phyloP scores from a whole-genome alignment of 768 basidiomycete genomes.

The Pulveroboletus sp. region DNA sequence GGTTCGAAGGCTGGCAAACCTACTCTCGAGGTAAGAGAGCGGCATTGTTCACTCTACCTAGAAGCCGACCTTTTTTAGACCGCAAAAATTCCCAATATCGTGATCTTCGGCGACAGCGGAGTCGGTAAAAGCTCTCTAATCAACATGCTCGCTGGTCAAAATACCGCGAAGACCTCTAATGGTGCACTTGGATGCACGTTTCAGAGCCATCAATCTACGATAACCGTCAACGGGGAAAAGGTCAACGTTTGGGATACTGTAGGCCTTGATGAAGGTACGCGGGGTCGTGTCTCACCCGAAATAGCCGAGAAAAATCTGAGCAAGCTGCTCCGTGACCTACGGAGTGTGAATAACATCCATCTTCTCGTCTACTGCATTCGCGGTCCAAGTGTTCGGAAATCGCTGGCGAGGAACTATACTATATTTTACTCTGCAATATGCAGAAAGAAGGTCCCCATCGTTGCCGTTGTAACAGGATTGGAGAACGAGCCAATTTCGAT shows the following conservation, averaged over 20 bases:
- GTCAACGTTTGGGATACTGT: constrained; percentile 32
- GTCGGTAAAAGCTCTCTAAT: constrained; percentile 41
- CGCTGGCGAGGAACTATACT: constrained; percentile 27
- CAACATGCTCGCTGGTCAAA: constrained; percentile 35
- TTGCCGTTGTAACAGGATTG: constrained; percentile 30
- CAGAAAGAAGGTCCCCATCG: constrained; percentile 29
- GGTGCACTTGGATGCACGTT: constrained; percentile 36
- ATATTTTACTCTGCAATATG: constrained; percentile 30
- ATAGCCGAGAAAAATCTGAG: constrained; percentile 24
- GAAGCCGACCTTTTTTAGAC: not conserved
- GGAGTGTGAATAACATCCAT: constrained; percentile 25
- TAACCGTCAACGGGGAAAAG: constrained; percentile 13
- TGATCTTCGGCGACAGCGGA: constrained; percentile 42
- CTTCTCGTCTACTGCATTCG: constrained; percentile 34
- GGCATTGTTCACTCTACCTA: not conserved
- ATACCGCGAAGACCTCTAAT: constrained; percentile 29
- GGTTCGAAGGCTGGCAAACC: not conserved
- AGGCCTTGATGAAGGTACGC: constrained; percentile 27
- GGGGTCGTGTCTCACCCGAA: constrained; percentile 22
- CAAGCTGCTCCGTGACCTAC: constrained; percentile 31
- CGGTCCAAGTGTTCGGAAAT: constrained; percentile 23
- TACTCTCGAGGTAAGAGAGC: constrained; percentile 9
- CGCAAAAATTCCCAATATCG: constrained; percentile 27
- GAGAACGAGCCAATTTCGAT: constrained; percentile 32
- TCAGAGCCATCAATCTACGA: constrained; percentile 19